phyloP scores from a whole-genome alignment of 352 stramenopile genomes.

The Aphanomyces euteiches region DNA sequence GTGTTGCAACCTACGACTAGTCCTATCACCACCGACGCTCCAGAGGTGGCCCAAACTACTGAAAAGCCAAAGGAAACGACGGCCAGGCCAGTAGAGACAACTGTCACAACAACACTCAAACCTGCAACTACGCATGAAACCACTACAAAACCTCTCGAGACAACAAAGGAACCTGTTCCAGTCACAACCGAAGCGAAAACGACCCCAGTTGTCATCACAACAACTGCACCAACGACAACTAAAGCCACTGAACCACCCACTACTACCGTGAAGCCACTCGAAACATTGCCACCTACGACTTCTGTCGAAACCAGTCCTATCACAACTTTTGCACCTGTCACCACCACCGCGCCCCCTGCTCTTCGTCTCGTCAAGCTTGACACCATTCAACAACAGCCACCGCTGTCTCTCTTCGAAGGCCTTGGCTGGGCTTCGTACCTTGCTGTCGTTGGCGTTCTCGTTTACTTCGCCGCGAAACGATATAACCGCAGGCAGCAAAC shows the following conservation, averaged over 20 bases:
- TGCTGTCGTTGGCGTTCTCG: constrained; percentile 4
- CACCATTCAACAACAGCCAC: background rate
- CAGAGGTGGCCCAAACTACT: background rate
- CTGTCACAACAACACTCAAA: no score
- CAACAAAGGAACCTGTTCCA: background rate
- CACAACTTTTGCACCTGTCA: background rate
- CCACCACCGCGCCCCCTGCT: background rate
- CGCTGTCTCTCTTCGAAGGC: background rate
- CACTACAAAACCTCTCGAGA: background rate
- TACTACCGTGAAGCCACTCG: background rate
- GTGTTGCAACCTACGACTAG: background rate
- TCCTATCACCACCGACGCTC: background rate
- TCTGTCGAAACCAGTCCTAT: background rate
- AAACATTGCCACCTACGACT: background rate
- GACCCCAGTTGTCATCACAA: background rate
- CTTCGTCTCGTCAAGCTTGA: background rate
- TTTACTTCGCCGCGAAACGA: constrained; percentile 1
- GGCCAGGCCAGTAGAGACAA: background rate
- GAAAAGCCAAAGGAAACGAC: background rate
- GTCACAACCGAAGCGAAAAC: background rate
- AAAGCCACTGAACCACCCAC: background rate
- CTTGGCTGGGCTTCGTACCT: constrained; percentile 3
- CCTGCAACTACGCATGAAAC: background rate
- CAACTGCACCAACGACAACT: background rate
- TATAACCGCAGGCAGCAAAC: background rate